These are phyloP conservation scores for Pyrenula massariospora DNA, from an alignment of 495 filamentous ascomycete genomes.

Conservation along the genomic window DNA sequence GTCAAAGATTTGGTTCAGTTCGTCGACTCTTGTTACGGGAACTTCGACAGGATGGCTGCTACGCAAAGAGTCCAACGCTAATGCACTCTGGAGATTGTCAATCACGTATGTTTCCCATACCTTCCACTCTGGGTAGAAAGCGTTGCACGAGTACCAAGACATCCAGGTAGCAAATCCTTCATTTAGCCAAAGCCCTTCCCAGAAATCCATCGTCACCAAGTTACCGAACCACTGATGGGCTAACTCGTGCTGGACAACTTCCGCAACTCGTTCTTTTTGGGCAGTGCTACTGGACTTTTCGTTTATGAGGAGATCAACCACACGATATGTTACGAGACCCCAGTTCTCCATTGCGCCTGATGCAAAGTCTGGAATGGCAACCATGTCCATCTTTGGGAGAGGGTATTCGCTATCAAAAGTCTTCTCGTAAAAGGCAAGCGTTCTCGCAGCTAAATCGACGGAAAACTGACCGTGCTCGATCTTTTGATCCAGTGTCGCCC, in stretches of 20 bases:
- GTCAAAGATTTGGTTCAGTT: constrained; percentile 98
- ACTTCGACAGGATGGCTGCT: constrained; percentile 97
- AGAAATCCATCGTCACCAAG: constrained; percentile 98
- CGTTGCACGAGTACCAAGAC: constrained; percentile 47
- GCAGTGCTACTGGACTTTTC: constrained; percentile 85
- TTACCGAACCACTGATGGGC: constrained; percentile 99
- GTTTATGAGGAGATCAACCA: constrained; percentile 84
- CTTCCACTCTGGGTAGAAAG: constrained; percentile 96
- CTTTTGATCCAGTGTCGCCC: constrained; percentile 49
- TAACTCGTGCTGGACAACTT: constrained; percentile 92
- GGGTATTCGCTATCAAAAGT: constrained; percentile 42
- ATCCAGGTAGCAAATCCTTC: constrained; percentile 97
- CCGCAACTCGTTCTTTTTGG: constrained; percentile 85
- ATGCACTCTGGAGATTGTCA: constrained; percentile 77
- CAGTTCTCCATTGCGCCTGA: constrained; percentile 99
- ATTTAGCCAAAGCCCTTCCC: constrained; percentile 97
- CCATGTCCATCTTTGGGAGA: constrained; percentile 92
- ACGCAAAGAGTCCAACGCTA: constrained; percentile 78
- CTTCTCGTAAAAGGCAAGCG: constrained; percentile 41
- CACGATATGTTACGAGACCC: constrained; percentile 90
- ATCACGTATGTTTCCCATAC: constrained; percentile 95
- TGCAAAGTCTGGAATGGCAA: constrained; percentile 89
- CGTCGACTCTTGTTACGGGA: constrained; percentile 85
- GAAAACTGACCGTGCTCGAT: constrained; percentile 49
- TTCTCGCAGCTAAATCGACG: constrained; percentile 48